Evolutionary conservation across 1,139 yeast genomes (phyloP).

Genomic region (Spencermartinsiella ligniputridi): DNA sequence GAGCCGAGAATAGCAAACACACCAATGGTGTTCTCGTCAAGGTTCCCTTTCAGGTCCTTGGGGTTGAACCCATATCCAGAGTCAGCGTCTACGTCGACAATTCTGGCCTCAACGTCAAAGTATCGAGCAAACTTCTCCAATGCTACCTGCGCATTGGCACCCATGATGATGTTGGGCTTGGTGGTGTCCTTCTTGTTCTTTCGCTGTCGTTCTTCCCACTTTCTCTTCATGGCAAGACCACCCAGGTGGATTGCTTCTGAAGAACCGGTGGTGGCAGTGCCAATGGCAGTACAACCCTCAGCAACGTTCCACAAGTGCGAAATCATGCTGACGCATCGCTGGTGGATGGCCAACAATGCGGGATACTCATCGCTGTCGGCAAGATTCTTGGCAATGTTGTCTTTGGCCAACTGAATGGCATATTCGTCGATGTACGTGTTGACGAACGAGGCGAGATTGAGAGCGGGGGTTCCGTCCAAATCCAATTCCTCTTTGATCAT

Average conservation of each 20-base stretch:
- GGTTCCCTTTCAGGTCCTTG: slow-evolving; percentile 51
- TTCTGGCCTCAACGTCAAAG: slow-evolving; percentile 83
- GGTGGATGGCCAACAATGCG: slow-evolving; percentile 70
- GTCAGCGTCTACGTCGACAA: slow-evolving; percentile 58
- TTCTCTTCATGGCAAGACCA: slow-evolving; percentile 85
- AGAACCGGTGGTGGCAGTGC: slow-evolving; percentile 92
- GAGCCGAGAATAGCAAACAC: slow-evolving; percentile 85
- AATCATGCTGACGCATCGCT: slow-evolving; percentile 75
- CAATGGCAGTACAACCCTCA: slow-evolving; percentile 52
- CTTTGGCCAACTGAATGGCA: slow-evolving; percentile 50
- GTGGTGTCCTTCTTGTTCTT: slow-evolving; percentile 43
- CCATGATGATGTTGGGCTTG: slow-evolving; percentile 86
- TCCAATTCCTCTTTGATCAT: slow-evolving; percentile 68
- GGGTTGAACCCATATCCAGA: slow-evolving; percentile 64
- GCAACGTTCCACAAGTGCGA: slow-evolving; percentile 83
- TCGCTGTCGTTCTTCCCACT: slow-evolving; percentile 69
- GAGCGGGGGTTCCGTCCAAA: slow-evolving; percentile 78
- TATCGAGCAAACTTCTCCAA: slow-evolving; percentile 90
- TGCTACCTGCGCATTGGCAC: slow-evolving; percentile 93
- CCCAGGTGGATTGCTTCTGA: slow-evolving; percentile 93
- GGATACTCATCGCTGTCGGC: slow-evolving; percentile 96
- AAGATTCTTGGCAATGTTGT: slow-evolving; percentile 77
- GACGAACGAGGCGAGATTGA: slow-evolving; percentile 86
- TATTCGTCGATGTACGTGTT: slow-evolving; percentile 61
- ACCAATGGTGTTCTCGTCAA: slow-evolving; percentile 93